Evolutionary conservation across 805 yeast species (phyloP), one percentile per base, ranked within the genome.

Genomic region (Cephaloascus fragrans): DNA sequence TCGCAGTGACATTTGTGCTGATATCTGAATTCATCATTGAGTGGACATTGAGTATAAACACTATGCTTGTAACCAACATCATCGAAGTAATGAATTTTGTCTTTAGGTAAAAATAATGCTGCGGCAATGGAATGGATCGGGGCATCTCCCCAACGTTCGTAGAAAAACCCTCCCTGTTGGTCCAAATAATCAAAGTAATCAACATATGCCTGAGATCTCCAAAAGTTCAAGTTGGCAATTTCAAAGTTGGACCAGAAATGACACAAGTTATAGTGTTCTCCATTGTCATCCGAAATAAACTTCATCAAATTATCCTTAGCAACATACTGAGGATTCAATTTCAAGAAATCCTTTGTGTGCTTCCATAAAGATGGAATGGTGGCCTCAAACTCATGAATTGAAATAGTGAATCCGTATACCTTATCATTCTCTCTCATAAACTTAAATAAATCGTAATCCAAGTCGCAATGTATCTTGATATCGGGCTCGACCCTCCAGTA

Each of bases 401-500:
- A 70, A 45, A 86, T 73, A 34, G 90, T 77, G 61, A 83, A 86
- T 6, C 89, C 88, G 56, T 84, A 86, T 39, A 67, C 72, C 62
- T 82, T 76, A 41, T 74, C 67, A 55, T 82, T 75, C 53, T 80
- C 86, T 49, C 75, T 75, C 95, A 86, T 83, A 62, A 68, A 83
- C 60, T 77, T 73, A 73, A 86, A 86, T 12, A 96, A 89, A 57
- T 90, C 98, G 57, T 82, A 82, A 49, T 78, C 77, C 42, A 88
- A 66, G 55, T 85, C 86, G 64, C 95, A 87, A 59, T 63, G 75
- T 45, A 84, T 70, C 55, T 75, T 72, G 49, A 80, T 76, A 48
- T 75, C 81, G 12, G 96, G 96, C 62, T 88, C 96, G 29, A 88
- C 89, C 59, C 95, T 78, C 96, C 96, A 88, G 69, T 85, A 86